These are phyloP conservation scores for Halenospora varia DNA, from an alignment of 495 filamentous ascomycete species.

Conservation along the genomic window DNA sequence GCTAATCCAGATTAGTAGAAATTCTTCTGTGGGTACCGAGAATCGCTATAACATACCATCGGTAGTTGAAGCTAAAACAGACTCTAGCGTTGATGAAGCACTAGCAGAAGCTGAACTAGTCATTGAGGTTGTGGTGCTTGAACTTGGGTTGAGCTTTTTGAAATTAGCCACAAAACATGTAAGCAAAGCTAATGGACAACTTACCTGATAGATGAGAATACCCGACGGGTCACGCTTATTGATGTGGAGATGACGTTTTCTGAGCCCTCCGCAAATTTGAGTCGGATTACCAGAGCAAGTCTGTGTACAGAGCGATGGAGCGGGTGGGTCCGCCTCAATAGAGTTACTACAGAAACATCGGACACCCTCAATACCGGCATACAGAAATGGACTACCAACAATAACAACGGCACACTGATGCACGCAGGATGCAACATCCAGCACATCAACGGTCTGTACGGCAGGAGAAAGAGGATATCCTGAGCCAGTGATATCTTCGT, in stretches of 20 bases:
- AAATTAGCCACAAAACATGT: no score
- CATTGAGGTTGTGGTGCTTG: neutral
- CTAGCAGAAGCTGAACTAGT: neutral
- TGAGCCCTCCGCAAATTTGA: neutral
- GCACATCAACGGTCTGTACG: neutral
- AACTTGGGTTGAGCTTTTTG: neutral
- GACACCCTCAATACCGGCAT: neutral
- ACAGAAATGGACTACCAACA: neutral
- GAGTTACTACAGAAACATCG: neutral
- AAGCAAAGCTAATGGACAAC: no score
- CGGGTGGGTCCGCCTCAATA: neutral
- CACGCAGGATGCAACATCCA: neutral
- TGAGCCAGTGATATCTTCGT: no score
- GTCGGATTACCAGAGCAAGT: neutral
- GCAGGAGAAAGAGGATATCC: no score
- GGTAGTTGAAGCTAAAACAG: neutral
- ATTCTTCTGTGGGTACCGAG: no score
- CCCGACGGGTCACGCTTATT: neutral
- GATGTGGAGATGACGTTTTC: neutral
- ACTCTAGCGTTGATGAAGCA: neutral
- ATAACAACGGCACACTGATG: neutral
- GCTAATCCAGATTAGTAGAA: no score
- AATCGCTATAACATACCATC: neutral
- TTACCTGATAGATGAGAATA: neutral
- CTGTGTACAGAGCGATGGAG: neutral